Conservation (phyloP, 129 eudicot genomes). For the Pseudognaphalium luteoalbum region DNA sequence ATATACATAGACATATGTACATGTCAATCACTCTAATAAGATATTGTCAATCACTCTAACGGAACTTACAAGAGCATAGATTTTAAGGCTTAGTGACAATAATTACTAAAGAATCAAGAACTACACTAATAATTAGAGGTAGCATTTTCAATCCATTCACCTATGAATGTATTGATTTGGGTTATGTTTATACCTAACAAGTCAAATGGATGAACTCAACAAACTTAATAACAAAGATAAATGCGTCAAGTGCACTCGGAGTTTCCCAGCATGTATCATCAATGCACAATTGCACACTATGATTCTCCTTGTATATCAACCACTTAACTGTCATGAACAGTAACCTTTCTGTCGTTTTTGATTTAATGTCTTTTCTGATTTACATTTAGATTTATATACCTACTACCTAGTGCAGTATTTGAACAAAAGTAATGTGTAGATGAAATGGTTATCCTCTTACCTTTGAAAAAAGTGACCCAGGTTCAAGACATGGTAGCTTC, state of each 20-base stretch:
- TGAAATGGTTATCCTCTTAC: no score
- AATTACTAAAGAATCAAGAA: not conserved
- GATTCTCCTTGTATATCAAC: no score
- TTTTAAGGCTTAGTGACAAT: not conserved
- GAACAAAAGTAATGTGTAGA: no score
- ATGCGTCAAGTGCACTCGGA: not conserved
- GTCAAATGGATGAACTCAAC: not conserved
- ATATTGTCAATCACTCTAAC: not conserved
- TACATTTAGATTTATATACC: no score
- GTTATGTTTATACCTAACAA: not conserved
- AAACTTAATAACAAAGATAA: not conserved
- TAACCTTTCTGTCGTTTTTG: no score
- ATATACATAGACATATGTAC: not conserved
- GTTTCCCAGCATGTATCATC: not conserved
- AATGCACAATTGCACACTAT: not conserved
- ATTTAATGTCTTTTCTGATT: no score
- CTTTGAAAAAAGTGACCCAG: no score
- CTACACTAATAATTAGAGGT: not conserved
- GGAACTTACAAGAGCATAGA: not conserved
- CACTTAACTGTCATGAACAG: no score
- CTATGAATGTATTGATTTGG: not conserved
- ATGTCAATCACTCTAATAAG: not conserved
- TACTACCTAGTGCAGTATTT: no score
- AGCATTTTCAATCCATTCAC: not conserved
- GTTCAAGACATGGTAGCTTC: no score